Conservation (phyloP, 306 rosid genomes). For the Lablab purpureus region DNA sequence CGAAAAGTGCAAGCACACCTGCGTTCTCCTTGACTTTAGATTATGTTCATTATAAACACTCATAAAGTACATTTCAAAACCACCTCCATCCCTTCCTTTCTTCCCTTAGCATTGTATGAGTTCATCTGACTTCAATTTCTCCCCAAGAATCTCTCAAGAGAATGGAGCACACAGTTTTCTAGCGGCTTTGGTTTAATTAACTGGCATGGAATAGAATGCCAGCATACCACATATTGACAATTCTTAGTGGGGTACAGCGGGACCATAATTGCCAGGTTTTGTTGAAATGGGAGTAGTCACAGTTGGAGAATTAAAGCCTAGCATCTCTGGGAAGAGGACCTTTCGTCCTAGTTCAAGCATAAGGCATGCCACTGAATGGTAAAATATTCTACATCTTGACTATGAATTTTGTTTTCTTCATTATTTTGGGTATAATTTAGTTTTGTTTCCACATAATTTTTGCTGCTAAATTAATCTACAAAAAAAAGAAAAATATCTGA, state of each 20-base stretch:
- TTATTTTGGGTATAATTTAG: conserved; percentile 3
- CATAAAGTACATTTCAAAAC: conserved; percentile 61
- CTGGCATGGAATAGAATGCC: conserved; percentile 26
- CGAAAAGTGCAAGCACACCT: conserved; percentile 82
- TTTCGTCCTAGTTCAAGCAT: conserved; percentile 86
- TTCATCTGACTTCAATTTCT: conserved; percentile 66
- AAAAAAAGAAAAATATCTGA: neutral
- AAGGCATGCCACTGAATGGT: conserved; percentile 99
- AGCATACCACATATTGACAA: conserved; percentile 43
- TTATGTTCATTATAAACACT: conserved; percentile 60
- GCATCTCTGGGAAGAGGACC: conserved; percentile 93
- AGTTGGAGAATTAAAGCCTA: conserved; percentile 89
- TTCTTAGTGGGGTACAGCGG: conserved; percentile 47
- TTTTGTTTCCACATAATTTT: conserved; percentile 13
- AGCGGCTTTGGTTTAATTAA: conserved; percentile 13
- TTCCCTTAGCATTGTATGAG: conserved; percentile 61
- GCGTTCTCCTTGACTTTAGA: conserved; percentile 69
- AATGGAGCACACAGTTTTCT: conserved; percentile 25
- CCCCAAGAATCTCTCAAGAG: conserved; percentile 51
- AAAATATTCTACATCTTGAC: conserved; percentile 41
- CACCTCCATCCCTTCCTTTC: conserved; percentile 51
- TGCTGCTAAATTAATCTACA: neutral
- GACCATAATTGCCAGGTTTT: conserved; percentile 42
- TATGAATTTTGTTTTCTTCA: neutral
- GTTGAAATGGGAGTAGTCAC: conserved; percentile 88